A percentile compares a stretch with the other conserved stretches of the same genome.
These are phyloP conservation scores for Fusarium camptoceras DNA, from an alignment of 2,329 filamentous ascomycete genomes.

Conservation along the genomic window DNA sequence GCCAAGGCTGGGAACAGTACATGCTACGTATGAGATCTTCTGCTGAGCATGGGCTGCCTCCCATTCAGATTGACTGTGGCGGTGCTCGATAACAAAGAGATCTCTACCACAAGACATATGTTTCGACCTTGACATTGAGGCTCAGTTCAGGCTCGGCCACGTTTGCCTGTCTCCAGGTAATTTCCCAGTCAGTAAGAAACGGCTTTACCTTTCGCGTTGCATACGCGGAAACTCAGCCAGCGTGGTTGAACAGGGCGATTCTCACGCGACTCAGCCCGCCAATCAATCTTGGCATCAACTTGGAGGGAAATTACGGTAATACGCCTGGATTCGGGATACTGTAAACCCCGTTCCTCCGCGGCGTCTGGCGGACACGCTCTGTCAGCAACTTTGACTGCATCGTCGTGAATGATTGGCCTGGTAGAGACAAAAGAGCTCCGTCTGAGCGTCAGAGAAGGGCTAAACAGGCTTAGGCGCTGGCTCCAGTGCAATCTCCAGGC, in stretches of 20 bases:
- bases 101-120: not conserved
- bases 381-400: constrained; percentile 40
- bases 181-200: constrained; percentile 25
- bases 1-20: constrained; percentile 36
- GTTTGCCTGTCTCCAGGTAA: constrained; percentile 1
- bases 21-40: constrained; percentile 7
- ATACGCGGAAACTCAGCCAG: constrained; percentile 30
- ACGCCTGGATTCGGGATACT: constrained; percentile 40
- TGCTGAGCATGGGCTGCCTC: constrained; percentile 34
- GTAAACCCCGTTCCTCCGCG: constrained; percentile 46
- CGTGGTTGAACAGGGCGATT: constrained; percentile 25
- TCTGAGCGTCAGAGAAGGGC: constrained; percentile 39
- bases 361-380: constrained; percentile 25
- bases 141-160: constrained; percentile 18
- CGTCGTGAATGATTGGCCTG: constrained; percentile 33
- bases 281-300: constrained; percentile 39
- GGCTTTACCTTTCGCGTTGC: constrained; percentile 8
- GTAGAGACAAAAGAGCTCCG: constrained; percentile 29
- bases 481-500: constrained; percentile 46
- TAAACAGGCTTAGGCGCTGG: constrained; percentile 40
- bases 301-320: constrained; percentile 46
- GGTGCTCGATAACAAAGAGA: constrained; percentile 18
- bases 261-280: constrained; percentile 42
- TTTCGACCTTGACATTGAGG: constrained; percentile 10
- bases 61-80: constrained; percentile 8